Base-by-base conservation (phyloP, 208 protist genomes). In the Acanthamoeba culbertsoni region DNA sequence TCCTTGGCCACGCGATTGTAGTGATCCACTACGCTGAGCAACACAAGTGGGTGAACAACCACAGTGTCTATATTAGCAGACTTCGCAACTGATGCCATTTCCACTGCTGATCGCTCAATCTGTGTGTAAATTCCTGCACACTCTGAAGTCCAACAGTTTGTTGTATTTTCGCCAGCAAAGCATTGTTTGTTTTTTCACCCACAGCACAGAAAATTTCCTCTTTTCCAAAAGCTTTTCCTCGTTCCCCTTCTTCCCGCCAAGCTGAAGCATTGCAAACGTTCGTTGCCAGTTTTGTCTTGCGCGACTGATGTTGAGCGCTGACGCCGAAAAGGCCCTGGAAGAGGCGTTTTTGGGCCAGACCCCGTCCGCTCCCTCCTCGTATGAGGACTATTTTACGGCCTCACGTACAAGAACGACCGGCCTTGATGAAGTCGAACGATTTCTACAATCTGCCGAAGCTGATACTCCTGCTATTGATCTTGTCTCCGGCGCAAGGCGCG, bases 1-100 rank as follows among this genome's bases (percentile, higher is more conserved):
- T 97, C 97, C 93, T 95, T 94, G 33, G 95, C 98, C 86, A 99
- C 98, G n/a, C 99, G 98, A 46, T 99, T 99, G 95, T 99, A 99
- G 97, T 99, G 99, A 94, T 99, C 99, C 14, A 99, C 99, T 1
- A 99, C 98, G 42, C 97, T 98, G 1, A 99, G 97, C 94, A 99
- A 96, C 28, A 99, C 88, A 6, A 92, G 65, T 12, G 88, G 88
- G 46, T 92, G 88, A 40, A 92, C 88, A 6, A 92, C 88, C 7
- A 92, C 88, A 12, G 71, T 82, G 71, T 82, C 35, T 37, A 82
- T 82, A 43, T 26, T 35, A 26, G 71, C 28, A 14, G 71, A 43
- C 45, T 82, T 82, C 12, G 45, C 71, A 20, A 35, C 37, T 14
- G 45, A 46, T 53, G n/a, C 71, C 71, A 53, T 53, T 55, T 46